Percentiles rank a stretch among this genome's conserved stretches.
phyloP scores from a whole-genome alignment of 2,329 filamentous ascomycete species.

The Paraphoma sp. region DNA sequence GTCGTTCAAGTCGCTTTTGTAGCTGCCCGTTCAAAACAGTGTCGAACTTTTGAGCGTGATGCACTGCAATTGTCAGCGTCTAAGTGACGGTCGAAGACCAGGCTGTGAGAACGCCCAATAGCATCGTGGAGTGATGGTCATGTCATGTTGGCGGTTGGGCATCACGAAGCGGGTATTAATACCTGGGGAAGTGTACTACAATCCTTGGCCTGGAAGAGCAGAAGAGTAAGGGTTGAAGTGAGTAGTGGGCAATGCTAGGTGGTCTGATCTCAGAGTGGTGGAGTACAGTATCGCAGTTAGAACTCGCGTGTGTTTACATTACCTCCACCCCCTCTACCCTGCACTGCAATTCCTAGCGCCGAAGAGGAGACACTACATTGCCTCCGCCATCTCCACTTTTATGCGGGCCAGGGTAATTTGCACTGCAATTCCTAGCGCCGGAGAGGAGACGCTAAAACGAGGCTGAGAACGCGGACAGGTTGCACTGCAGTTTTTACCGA shows the following conservation, averaged over 20 bases:
- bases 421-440: not conserved
- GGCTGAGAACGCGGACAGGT: not conserved
- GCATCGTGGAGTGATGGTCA: not conserved
- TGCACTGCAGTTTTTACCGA: too few relatives aligned
- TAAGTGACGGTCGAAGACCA: not conserved
- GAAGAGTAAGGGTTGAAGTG: not conserved
- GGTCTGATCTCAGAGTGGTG: too few relatives aligned
- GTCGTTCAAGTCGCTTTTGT: not conserved
- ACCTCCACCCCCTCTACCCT: too few relatives aligned
- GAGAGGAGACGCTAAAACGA: not conserved
- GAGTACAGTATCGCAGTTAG: too few relatives aligned
- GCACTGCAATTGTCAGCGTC: conserved; percentile 4
- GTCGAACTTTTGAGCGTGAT: not conserved
- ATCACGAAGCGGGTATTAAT: not conserved
- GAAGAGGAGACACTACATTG: not conserved
- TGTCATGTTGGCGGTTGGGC: not conserved
- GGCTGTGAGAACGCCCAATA: too few relatives aligned
- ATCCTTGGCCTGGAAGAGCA: not conserved
- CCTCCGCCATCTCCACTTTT: too few relatives aligned
- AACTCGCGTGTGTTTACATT: too few relatives aligned
- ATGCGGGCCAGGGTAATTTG: not conserved
- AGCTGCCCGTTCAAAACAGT: not conserved
- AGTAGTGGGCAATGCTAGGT: too few relatives aligned
- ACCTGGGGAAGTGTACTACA: not conserved
- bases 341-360: not conserved